Base-by-base conservation (phyloP, 306 rosid genomes). In the Cucurbita maxima region DNA sequence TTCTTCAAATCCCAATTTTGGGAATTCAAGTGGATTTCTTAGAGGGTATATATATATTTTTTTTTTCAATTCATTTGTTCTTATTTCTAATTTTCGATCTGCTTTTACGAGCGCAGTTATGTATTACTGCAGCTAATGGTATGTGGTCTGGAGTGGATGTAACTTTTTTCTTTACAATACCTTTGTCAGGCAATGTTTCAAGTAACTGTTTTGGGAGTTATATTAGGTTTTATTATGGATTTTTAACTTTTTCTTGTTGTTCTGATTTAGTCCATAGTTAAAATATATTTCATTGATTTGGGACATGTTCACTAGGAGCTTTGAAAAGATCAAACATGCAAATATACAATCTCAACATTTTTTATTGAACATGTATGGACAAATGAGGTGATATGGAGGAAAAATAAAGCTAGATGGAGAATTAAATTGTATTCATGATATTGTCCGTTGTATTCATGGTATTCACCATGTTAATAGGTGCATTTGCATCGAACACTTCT, bases 11-110 rank as follows among this genome's bases (percentile, higher is more conserved):
- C 85, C 81, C 11, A 62, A 76, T 69, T 76, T 87, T 77, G 92
- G 91, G 75, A 88, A 81, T 60, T 37, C 71, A 3, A 89, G 80
- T 81, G 96, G 88, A 81, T 55, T 76, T 81, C 88, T 86, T 12
- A 77, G 80, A 79, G 85, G 89, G 99, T 89, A 85, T 89, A 85
- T 55, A 80, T 69, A 19, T 22, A 25, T 30, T 2, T 30, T 14
- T 79, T 79, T 71, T 19, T 6, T 34, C 44, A 47, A 48, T 69
- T 40, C 16, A 20, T 50, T 6, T 47, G 20, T 14, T 45, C 34
- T 8, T 56, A 13, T 74, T 58, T 55, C 22, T 55, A 16, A n/a
- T 53, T 18, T 34, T 34, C 0, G 9, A 25, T 71, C 18, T 15
- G 5, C 0, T 20, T 36, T 61, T 41, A 19, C 18, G 19, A 41